Conservation (phyloP, 2,329 filamentous ascomycete genomes). For the Fusarium piperis region DNA sequence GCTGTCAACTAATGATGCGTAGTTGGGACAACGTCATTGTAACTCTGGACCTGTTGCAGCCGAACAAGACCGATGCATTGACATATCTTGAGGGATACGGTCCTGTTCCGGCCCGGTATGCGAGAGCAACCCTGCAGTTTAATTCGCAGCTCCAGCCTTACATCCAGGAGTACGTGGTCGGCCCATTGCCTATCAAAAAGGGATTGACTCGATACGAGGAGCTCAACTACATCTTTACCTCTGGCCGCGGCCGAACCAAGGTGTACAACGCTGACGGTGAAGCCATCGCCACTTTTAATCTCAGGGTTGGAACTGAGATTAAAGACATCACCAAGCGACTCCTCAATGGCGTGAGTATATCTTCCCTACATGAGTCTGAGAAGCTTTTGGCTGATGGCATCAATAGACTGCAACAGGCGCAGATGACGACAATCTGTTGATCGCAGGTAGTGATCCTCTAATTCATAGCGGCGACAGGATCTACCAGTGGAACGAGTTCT, state of each 20-base stretch:
- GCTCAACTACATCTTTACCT: slow-evolving; percentile 54
- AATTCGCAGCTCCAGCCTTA: slow-evolving; percentile 31
- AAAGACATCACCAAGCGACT: slow-evolving; percentile 23
- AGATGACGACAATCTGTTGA: slow-evolving; percentile 12
- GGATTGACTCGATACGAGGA: slow-evolving; percentile 50
- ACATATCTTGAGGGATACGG: slow-evolving; percentile 54
- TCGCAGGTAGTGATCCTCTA: slow-evolving; percentile 35
- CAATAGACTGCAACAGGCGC: slow-evolving; percentile 22
- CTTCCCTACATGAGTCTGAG: fast-evolving
- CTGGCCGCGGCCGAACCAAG: slow-evolving; percentile 28
- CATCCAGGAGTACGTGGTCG: slow-evolving; percentile 58
- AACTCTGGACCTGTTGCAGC: slow-evolving; percentile 51
- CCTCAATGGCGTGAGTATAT: slow-evolving; percentile 21
- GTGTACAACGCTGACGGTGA: slow-evolving; percentile 37
- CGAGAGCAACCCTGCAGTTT: slow-evolving; percentile 50
- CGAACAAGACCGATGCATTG: slow-evolving; percentile 61
- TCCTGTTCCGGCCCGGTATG: slow-evolving; percentile 52
- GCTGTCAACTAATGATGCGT: background rate
- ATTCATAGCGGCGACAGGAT: slow-evolving; percentile 54
- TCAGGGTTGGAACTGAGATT: slow-evolving; percentile 6
- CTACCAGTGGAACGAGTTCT: slow-evolving; percentile 60
- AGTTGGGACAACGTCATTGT: slow-evolving; percentile 34
- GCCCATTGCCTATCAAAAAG: slow-evolving; percentile 41
- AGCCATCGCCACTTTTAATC: slow-evolving; percentile 22
- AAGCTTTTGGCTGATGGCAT: background rate